Base-by-base conservation (phyloP, 2,329 filamentous ascomycete species). In the Ascomycota sp. region DNA sequence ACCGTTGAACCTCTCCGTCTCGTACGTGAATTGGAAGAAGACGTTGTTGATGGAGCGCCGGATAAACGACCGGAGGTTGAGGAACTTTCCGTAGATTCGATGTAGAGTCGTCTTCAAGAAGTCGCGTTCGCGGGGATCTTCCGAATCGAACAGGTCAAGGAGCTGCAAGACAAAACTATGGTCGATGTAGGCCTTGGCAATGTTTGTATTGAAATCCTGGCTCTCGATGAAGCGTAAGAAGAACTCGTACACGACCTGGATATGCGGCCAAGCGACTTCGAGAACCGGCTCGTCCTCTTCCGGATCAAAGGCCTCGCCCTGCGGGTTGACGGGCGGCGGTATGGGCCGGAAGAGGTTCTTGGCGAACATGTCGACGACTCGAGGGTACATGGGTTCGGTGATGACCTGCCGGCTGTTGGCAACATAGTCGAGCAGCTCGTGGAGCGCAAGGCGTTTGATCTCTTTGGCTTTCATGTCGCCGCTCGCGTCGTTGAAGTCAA, bases 381-480 rank as follows among this genome's bases (percentile, higher is more conserved):
- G 76, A 27, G 89, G 89, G 48, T 98, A 98, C 89, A 98, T 98
- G 36, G 84, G 82, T 54, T 98, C 89, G 3, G 84, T 93, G 48
- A 98, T 98, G 50, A 98, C 89, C 48, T 92, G 86, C 45, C 89
- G 72, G 54, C 98, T 98, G 58, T 95, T 95, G 47, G 89, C 86
- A 37, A 98, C 89, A 51, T 98, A 98, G 55, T 98, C 89, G 41
- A 98, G 68, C 40, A 98, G 65, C 54, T 98, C 89, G 52, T 98
- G 89, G 31, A 98, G 66, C 30, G 89, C 89, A 44, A 98, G 62
- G 48, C 89, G 72, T 64, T 98, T 98, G 66, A 98, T 95, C 58
- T 98, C 89, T 62, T 98, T 98, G 32, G 86, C 92, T 57, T 98
- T 98, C 84, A 98, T 95, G 52, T 98, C 89, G 44, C 77, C 84